Evolutionary conservation across 2,329 filamentous ascomycete species (phyloP).

Genomic region (Parascedosporium putredinis): DNA sequence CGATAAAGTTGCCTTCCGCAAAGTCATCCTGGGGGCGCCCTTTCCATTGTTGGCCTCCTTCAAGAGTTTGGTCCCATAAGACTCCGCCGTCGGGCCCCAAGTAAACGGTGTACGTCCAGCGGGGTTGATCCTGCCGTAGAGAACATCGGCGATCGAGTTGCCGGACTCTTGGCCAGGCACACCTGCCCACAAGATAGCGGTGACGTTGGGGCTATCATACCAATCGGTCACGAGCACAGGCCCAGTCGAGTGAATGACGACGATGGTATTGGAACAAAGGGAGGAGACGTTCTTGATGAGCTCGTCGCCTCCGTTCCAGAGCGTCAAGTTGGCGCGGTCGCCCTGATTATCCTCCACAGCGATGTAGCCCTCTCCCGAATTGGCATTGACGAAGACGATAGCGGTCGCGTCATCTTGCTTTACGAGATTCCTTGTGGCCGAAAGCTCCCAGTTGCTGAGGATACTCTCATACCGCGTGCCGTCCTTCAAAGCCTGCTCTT

Average conservation of each 20-base stretch:
- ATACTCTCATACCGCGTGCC: slow-evolving; percentile 54
- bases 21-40: slow-evolving; percentile 63
- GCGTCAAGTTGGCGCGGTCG: slow-evolving; percentile 83
- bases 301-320: slow-evolving; percentile 74
- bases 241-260: slow-evolving; percentile 79
- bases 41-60: slow-evolving; percentile 60
- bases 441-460: slow-evolving; percentile 52
- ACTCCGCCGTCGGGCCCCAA: slow-evolving; percentile 55
- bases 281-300: slow-evolving; percentile 73
- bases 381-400: slow-evolving; percentile 83
- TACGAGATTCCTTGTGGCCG: slow-evolving; percentile 50
- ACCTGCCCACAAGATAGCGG: slow-evolving; percentile 74
- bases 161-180: slow-evolving; percentile 77
- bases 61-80: slow-evolving; percentile 59
- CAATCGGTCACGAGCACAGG: slow-evolving; percentile 68
- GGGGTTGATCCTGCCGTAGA: slow-evolving; percentile 73
- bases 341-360: slow-evolving; percentile 72
- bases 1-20: slow-evolving; percentile 69
- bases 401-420: slow-evolving; percentile 55
- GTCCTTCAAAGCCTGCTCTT: slow-evolving; percentile 49
- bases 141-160: slow-evolving; percentile 67
- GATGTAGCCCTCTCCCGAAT: slow-evolving; percentile 82
- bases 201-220: slow-evolving; percentile 67
- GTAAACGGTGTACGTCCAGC: slow-evolving; percentile 72
- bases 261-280: slow-evolving; percentile 77